Base-by-base conservation (phyloP, 2,329 filamentous ascomycete genomes). In the Diaporthe batatas region DNA sequence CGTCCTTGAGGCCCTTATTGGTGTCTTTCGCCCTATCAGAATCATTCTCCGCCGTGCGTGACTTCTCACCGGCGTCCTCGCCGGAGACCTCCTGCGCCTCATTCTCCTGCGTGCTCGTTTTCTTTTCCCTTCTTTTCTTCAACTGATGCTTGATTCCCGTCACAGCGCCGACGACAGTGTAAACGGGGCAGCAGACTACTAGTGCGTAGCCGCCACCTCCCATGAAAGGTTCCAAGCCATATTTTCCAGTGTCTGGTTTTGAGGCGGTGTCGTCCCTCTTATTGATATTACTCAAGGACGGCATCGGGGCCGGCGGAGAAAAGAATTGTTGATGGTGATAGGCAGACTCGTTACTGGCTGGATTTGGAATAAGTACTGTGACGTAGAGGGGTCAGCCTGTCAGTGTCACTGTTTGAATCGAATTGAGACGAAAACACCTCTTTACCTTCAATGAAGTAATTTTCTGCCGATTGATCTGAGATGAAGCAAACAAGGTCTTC, bases 211-310 rank as follows among this genome's bases (percentile, higher is more conserved):
- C 55, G 12, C 12, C 16, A 11, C 7, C 55, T 58, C 21, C 55
- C 55, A 58, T 39, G 34, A 58, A 58, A 58, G 55, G 55, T n/a
- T 25, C 55, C 55, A 58, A 58, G 55, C 55, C 55, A 39, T 58
- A 58, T 58, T 58, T 58, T 2, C 34, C 55, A 12, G 55, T 58
- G 55, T 58, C 55, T 58, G 55, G 55, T 39, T 58, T 58, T 14
- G 55, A 58, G 55, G 55, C 55, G n/a, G 55, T 58, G 23, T 39
- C 55, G 11, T 58, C 55, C 34, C 55, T 58, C 55, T 42, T 58
- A n/a, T 58, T 58, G 55, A 58, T 39, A 6, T 58, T 5, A 10
- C 21, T 23, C 55, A 58, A 42, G 55, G 55, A 39, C 16, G 55
- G 55, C 55, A 58, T 58, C 14, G 55, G 18, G 34, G 12, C n/a